phyloP scores from a whole-genome alignment of 768 basidiomycete genomes.

The Pleurotus giganteus region DNA sequence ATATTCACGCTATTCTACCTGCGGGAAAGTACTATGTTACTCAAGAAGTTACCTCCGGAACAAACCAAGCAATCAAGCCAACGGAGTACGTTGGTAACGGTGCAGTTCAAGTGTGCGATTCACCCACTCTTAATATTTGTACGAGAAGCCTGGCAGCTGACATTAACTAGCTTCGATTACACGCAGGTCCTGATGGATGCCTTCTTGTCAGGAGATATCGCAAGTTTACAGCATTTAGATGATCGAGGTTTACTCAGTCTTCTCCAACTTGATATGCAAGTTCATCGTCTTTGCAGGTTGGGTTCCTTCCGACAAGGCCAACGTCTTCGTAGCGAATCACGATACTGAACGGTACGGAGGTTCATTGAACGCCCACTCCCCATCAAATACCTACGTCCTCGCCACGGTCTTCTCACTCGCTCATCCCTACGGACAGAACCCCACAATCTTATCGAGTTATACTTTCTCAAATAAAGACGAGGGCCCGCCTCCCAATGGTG shows the following conservation, averaged over 20 bases:
- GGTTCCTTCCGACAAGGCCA: slow-evolving; percentile 38
- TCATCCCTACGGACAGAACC: slow-evolving; percentile 44
- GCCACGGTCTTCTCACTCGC: slow-evolving; percentile 48
- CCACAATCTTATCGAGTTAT: slow-evolving; percentile 45
- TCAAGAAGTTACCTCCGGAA: not conserved
- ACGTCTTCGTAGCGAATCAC: slow-evolving; percentile 50
- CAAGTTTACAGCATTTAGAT: not conserved
- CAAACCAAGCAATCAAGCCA: not conserved
- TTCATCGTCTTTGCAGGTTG: slow-evolving; percentile 24
- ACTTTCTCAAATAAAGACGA: slow-evolving; percentile 31
- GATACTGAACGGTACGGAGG: slow-evolving; percentile 43
- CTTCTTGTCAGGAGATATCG: not conserved
- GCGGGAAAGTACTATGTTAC: not conserved
- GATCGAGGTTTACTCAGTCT: slow-evolving; percentile 13
- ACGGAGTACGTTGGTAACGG: not conserved
- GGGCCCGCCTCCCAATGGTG: slow-evolving; percentile 24
- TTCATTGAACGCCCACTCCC: slow-evolving; percentile 42
- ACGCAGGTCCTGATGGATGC: not conserved
- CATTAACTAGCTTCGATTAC: not conserved
- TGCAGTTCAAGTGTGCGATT: not conserved
- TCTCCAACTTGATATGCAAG: slow-evolving; percentile 7
- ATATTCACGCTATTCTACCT: not conserved
- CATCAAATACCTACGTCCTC: slow-evolving; percentile 42
- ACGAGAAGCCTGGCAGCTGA: not conserved
- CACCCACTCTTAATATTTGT: not conserved